Conservation (phyloP, 148 eudicot species). For the Beta vulgaris region DNA sequence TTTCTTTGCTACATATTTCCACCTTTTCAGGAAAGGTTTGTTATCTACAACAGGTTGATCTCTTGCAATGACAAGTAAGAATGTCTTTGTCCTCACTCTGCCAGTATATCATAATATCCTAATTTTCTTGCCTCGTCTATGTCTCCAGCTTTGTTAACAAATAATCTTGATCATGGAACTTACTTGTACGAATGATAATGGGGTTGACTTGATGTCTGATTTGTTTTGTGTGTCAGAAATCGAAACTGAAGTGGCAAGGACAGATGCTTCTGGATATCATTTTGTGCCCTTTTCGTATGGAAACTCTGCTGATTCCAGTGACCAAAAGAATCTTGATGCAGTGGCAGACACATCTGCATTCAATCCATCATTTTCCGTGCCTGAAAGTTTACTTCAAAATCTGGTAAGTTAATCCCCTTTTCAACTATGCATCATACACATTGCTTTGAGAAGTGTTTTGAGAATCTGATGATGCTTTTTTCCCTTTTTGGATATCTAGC, state of each 20-base stretch:
- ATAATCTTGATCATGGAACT: conserved; percentile 1
- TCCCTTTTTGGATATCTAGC: conserved; percentile 41
- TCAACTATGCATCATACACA: conserved; percentile 5
- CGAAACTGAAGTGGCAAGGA: conserved; percentile 40
- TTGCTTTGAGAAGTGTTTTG: conserved; percentile 4
- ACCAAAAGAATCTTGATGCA: conserved; percentile 45
- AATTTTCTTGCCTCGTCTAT: conserved; percentile 7
- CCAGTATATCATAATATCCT: conserved; percentile 8
- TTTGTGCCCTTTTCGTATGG: conserved; percentile 80
- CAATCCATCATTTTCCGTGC: conserved; percentile 69
- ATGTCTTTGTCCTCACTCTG: conserved; percentile 32
- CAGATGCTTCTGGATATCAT: conserved; percentile 48
- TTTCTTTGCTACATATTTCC: conserved; percentile 42
- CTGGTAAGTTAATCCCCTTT: conserved; percentile 58
- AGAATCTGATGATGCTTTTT: conserved; percentile 25
- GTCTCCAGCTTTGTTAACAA: not conserved
- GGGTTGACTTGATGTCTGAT: conserved; percentile 14
- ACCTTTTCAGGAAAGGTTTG: conserved; percentile 44
- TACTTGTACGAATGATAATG: not conserved
- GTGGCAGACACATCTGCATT: conserved; percentile 40
- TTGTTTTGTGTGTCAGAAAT: conserved; percentile 37
- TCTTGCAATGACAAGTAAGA: conserved; percentile 45
- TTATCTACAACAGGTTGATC: conserved; percentile 44
- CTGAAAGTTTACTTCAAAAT: conserved; percentile 63
- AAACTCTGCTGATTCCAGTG: conserved; percentile 39